These are phyloP conservation scores for Colletotrichum sp. DNA, from an alignment of 2,329 filamentous ascomycete genomes.

Conservation along the genomic window DNA sequence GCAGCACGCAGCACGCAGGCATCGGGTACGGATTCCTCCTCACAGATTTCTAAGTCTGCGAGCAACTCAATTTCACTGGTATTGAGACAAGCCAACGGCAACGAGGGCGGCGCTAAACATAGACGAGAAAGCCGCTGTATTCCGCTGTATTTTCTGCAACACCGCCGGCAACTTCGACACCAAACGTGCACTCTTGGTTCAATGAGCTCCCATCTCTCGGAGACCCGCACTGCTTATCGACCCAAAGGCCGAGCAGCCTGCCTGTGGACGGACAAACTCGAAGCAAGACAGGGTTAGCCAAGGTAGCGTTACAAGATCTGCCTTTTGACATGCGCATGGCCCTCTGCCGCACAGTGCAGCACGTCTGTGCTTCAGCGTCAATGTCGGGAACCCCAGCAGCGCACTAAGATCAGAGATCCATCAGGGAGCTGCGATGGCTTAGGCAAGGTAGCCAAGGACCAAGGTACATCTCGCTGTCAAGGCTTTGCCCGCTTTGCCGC, in stretches of 20 bases:
- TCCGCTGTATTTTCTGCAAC: neutral
- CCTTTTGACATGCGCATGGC: constrained; percentile 20
- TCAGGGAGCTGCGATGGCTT: neutral
- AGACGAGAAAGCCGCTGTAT: neutral
- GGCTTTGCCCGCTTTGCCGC: neutral
- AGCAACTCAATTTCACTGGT: neutral
- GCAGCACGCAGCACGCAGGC: neutral
- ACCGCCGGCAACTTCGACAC: neutral
- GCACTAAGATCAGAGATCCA: constrained; percentile 17
- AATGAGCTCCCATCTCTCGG: neutral
- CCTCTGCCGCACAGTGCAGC: constrained; percentile 22
- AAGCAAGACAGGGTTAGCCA: constrained; percentile 6
- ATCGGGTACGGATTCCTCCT: constrained; percentile 6
- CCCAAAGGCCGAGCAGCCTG: neutral
- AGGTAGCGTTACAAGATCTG: constrained; percentile 21
- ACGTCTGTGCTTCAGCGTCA: constrained; percentile 17
- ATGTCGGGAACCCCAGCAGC: constrained; percentile 11
- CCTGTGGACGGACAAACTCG: neutral
- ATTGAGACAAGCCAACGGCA: neutral
- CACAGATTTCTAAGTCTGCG: neutral
- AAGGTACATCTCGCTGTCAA: neutral
- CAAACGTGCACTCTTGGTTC: neutral
- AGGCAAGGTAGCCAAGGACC: neutral
- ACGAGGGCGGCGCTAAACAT: neutral
- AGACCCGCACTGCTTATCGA: neutral